Base-by-base conservation (phyloP, 192 early-diverging fungal species). In the Rhizophlyctis rosea region DNA sequence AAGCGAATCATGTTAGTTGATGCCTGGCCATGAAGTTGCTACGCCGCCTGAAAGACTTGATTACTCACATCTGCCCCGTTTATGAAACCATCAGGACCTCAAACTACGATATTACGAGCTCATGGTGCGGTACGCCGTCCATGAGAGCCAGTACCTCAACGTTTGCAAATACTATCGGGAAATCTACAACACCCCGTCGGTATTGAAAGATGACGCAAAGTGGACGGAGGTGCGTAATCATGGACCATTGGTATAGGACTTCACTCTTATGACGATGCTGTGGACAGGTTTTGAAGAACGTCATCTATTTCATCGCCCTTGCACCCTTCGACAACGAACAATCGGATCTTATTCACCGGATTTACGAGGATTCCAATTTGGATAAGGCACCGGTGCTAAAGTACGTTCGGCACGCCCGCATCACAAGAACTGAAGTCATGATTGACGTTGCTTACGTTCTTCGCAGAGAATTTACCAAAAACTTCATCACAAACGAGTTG, bases 291-390 rank as follows among this genome's bases (percentile, higher is more conserved):
- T 79, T 97, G 23, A 75, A 89, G 68, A 90, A 88, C 61, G 82
- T 91, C 34, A 85, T 96, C 3, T 76, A 94, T 53, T 99, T 91
- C 62, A 76, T 97, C 62, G 78, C 91, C 28, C 82, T 99, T 30
- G 76, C 97, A 24, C 93, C 95, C 1, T 97, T 87, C 72, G 91
- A 92, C 74, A 94, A 98, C 71, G 95, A 98, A 78, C 97, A 99
- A 73, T 86, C 89, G 0, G 95, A 99, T 67, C 67, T 98, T 54
- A 85, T 98, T 34, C 90, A 98, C 64, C 81, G 93, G 48, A 84
- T 95, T 28, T 79, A 84, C 68, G 73, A 82, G 61, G 97, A 99
- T 60, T 80, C 87, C 39, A 90, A 89, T 27, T 68, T 97, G 61
- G 72, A 75, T 32, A 87, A 93, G 47, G 76, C 93, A 0, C 64